Evolutionary conservation across 2,329 filamentous ascomycete species (phyloP), one percentile per base, ranked within the genome.

Genomic region (Penicillium sp.): DNA sequence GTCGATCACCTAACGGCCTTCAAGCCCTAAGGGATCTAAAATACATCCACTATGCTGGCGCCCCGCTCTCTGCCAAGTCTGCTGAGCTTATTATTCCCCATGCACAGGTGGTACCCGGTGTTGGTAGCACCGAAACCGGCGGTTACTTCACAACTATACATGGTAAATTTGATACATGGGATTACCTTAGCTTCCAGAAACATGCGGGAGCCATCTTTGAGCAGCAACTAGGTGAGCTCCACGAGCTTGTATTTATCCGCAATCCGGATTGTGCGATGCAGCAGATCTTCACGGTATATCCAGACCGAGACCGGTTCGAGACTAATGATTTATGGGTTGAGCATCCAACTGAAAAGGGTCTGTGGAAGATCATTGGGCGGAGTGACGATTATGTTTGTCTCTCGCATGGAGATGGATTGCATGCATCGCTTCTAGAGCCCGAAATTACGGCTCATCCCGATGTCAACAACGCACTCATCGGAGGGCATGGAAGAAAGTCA

Each of bases 301-400:
- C 65, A 3, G 55, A 65, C 11, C 47, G 22, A 2, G 55, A 59
- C 3, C 48, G 58, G 4, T 70, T 64, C 42, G 58, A 55, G 14
- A 68, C 66, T 0, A 66, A 64, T 8, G 67, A 70, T 43, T 53
- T 70, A 3, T 69, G 59, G 61, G 39, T 58, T 4, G 57, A 66
- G 9, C 65, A 71, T 37, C 65, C 68, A 2, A 37, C 58, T 9
- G 54, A 65, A 14, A 62, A 62, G 21, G 57, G 59, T 2, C 33
- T 65, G 10, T 70, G 66, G 67, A 66, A 66, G 29, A 66, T 70
- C 29, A 58, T 67, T 43, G 66, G 62, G 43, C 63, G 63, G 0
- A 56, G 24, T 10, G 64, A 67, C 27, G 65, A 68, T 43, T 63
- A 64, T 45, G 33, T 60, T 19, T 37, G 44, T 21, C 49, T 61